Conservation (phyloP, 2,329 filamentous ascomycete genomes). For the Hortaea werneckii region DNA sequence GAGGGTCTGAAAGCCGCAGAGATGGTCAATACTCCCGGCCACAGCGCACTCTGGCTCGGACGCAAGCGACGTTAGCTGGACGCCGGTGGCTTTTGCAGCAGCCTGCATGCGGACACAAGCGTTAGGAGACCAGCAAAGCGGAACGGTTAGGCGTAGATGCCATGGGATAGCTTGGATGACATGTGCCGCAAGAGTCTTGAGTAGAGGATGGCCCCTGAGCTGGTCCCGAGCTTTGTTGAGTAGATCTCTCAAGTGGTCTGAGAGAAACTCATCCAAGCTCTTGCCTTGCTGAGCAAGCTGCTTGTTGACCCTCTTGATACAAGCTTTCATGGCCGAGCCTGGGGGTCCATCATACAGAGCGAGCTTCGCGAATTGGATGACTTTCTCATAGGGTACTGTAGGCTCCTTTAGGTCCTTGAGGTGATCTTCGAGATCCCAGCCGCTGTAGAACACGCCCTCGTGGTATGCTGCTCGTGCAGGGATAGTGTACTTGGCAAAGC, state of each 20-base stretch:
- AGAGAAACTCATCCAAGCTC: background rate
- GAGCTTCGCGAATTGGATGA: no score
- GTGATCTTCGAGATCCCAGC: no score
- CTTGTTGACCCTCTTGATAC: no score
- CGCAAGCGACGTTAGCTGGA: constrained; percentile 3
- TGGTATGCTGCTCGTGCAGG: no score
- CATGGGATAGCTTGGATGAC: background rate
- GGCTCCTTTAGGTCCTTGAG: no score
- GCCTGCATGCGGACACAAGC: constrained; percentile 1
- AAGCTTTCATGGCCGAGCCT: no score
- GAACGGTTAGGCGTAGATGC: background rate
- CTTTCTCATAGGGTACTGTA: no score
- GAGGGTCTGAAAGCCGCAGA: background rate
- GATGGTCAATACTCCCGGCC: constrained; percentile 6
- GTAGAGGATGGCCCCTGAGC: background rate
- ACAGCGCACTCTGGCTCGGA: constrained; percentile 9
- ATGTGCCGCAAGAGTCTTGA: background rate
- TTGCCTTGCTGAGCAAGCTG: background rate
- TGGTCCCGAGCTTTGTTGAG: background rate
- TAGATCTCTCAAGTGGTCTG: background rate
- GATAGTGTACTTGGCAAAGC: no score
- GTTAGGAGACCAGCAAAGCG: background rate
- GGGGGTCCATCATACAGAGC: no score
- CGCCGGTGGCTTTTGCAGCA: constrained; percentile 6
- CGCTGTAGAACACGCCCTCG: no score